These are phyloP conservation scores for Lycium ferocissimum DNA, from an alignment of 257 asterid genomes.

Conservation along the genomic window DNA sequence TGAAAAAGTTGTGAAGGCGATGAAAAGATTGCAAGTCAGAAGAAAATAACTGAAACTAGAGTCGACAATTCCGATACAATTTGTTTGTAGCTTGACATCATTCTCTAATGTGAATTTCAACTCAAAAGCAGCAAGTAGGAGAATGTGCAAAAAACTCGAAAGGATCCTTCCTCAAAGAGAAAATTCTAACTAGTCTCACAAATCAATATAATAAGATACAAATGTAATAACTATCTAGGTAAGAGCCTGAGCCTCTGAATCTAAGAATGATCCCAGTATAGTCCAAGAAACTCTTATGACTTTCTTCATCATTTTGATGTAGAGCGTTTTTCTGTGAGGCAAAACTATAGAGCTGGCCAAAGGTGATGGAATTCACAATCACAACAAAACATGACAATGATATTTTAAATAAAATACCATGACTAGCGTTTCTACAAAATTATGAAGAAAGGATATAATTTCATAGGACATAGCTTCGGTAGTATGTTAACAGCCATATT, in stretches of 20 bases:
- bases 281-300: slow-evolving; percentile 1
- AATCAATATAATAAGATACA: background rate
- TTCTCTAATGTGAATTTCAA: background rate
- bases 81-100: slow-evolving; percentile 1
- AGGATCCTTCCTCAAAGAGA: slow-evolving; percentile 7
- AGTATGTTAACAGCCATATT: slow-evolving; percentile 8
- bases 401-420: no score
- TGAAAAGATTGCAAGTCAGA: background rate
- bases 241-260: slow-evolving; percentile 17
- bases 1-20: slow-evolving; percentile 4
- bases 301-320: slow-evolving; percentile 1
- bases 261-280: slow-evolving; percentile 9
- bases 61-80: background rate
- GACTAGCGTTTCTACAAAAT: slow-evolving; percentile 21
- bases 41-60: slow-evolving; percentile 19
- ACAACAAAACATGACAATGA: background rate
- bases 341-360: no score
- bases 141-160: slow-evolving; percentile 13
- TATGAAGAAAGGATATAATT: slow-evolving; percentile 1
- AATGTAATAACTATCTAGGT: background rate
- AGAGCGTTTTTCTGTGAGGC: background rate
- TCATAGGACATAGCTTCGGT: background rate
- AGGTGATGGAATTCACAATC: no score
- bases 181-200: background rate
- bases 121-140: background rate